These are phyloP conservation scores for Hypholoma fasciculare DNA, from an alignment of 768 basidiomycete species.

Conservation along the genomic window DNA sequence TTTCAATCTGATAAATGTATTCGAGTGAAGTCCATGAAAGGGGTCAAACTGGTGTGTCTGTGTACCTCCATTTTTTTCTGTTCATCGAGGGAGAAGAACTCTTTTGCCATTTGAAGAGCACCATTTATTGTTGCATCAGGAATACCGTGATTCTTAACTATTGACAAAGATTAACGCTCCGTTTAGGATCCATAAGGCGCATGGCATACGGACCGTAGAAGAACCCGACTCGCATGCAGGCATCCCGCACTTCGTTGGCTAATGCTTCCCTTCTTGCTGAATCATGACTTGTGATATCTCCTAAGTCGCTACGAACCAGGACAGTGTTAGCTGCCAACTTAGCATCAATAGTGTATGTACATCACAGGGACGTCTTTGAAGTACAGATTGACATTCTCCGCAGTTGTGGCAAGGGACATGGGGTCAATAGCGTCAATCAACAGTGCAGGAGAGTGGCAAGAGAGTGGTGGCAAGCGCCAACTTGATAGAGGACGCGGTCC, in stretches of 20 bases:
- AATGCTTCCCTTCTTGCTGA: constrained; percentile 39
- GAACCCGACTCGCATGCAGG: constrained; percentile 82
- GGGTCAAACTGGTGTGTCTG: neutral
- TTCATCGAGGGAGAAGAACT: constrained; percentile 67
- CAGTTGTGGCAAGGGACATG: constrained; percentile 24
- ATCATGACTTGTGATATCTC: constrained; percentile 37
- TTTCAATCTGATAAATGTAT: constrained; percentile 52
- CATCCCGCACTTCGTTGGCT: constrained; percentile 63
- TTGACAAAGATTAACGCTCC: neutral
- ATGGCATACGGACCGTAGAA: constrained; percentile 55
- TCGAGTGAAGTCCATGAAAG: neutral
- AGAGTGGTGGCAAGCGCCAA: neutral
- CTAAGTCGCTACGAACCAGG: constrained; percentile 40
- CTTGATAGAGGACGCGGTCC: neutral
- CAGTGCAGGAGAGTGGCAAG: neutral
- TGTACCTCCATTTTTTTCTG: constrained; percentile 68
- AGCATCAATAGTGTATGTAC: constrained; percentile 15
- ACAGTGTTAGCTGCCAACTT: neutral
- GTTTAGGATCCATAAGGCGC: neutral
- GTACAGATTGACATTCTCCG: constrained; percentile 17
- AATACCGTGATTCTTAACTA: constrained; percentile 80
- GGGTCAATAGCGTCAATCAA: neutral
- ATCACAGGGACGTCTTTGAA: constrained; percentile 40
- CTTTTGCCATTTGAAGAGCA: constrained; percentile 47
- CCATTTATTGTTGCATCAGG: constrained; percentile 45